Evolutionary conservation across 345 rosid genomes (phyloP), one percentile per base, ranked within the genome.

Genomic region (Gossypium raimondii): DNA sequence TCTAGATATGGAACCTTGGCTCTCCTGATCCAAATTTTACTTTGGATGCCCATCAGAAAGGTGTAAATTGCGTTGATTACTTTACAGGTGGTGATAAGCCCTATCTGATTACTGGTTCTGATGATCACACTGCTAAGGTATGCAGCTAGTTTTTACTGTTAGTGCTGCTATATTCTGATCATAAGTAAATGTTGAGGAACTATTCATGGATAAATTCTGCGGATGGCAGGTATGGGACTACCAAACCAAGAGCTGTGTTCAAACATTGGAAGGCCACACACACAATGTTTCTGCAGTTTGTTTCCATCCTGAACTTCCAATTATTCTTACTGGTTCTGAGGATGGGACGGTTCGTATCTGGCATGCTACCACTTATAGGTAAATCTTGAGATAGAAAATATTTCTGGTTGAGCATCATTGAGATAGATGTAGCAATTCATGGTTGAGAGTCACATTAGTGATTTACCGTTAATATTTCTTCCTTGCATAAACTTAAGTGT

Each of bases 11-110:
- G 97, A 92, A 92, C 86, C 93, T 92, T 83, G 97, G 97, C 73
- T 92, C 97, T 53, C 95, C 95, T 17, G 95, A 90, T 70, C 95
- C 97, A 74, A 92, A 92, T 79, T 92, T 92, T 76, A 90, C 97
- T 18, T 81, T 92, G 82, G 97, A 92, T 79, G 93, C 97, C 13
- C 97, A 92, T 86, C 92, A 86, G 84, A 92, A 92, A 86, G 97
- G 97, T 69, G 97, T 92, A 12, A 92, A 92, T 47, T 92, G 97
- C 68, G 93, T 92, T 60, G 97, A 92, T 79, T 92, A 92, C 88
- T 92, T 92, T 75, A 90, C 97, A 1, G 97, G 97, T 80, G 97
- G 97, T 73, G 97, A 92, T 83, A 92, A 92, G 75, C 97, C 97
- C 11, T 92, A 90, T 77, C 77, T 92, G 14, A 92, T 92, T 62